Conservation (phyloP, 2,329 filamentous ascomycete genomes). For the Aspergillus sp. region DNA sequence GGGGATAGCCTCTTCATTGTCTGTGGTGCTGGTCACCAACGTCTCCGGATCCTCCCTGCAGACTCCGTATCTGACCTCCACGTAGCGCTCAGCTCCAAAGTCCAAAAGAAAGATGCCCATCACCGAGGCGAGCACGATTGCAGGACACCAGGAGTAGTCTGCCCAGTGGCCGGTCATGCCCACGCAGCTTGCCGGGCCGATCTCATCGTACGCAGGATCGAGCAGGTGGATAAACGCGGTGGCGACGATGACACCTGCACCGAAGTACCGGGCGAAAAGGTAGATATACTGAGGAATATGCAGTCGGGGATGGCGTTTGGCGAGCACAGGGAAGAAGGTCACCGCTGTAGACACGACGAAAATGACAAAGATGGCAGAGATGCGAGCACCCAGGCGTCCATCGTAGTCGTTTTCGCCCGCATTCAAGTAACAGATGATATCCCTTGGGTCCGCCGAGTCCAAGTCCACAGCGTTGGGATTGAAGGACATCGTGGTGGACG, state of each 20-base stretch:
- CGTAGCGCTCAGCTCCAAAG: constrained; percentile 14
- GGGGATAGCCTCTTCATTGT: neutral
- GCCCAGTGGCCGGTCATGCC: constrained; percentile 16
- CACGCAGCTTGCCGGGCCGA: constrained; percentile 13
- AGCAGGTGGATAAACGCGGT: constrained; percentile 17
- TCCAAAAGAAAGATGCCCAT: constrained; percentile 15
- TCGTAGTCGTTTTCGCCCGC: constrained; percentile 12
- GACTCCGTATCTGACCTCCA: constrained; percentile 14
- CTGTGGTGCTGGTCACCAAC: constrained; percentile 8
- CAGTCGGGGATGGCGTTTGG: constrained; percentile 8
- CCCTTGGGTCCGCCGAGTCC: constrained; percentile 6
- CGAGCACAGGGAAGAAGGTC: constrained; percentile 15
- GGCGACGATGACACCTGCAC: constrained; percentile 14
- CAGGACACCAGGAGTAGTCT: constrained; percentile 14
- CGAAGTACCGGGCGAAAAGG: constrained; percentile 16
- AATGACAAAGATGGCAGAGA: constrained; percentile 17
- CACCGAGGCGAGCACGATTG: constrained; percentile 12
- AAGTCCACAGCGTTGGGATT: constrained; percentile 11
- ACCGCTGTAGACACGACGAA: constrained; percentile 11
- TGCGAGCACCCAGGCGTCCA: constrained; percentile 11
- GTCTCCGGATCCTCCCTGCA: constrained; percentile 11
- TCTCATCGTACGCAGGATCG: constrained; percentile 15
- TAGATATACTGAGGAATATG: constrained; percentile 13
- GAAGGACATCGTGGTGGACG: constrained; percentile 7
- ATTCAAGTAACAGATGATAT: constrained; percentile 12